Conservation (phyloP, 305 asterid species). For the Fraxinus dipetala region DNA sequence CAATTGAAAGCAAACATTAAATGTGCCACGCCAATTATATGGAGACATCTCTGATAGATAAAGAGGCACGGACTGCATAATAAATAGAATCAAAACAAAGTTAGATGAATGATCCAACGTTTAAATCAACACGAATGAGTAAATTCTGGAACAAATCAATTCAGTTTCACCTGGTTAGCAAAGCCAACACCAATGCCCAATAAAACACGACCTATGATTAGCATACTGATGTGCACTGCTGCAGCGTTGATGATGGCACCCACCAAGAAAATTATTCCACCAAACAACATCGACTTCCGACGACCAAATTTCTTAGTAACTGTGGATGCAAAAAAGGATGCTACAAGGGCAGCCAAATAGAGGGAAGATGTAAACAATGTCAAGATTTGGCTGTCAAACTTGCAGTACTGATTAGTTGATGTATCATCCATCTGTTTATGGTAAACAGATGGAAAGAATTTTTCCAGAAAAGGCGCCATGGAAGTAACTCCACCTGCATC, state of each 20-base stretch:
- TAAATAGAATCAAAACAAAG: neutral
- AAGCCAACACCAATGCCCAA: slow-evolving; percentile 23
- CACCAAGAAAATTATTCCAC: slow-evolving; percentile 4
- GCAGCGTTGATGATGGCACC: slow-evolving; percentile 7
- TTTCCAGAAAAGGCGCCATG: slow-evolving; percentile 16
- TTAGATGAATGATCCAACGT: neutral
- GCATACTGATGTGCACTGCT: neutral
- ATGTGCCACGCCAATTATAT: slow-evolving; percentile 4
- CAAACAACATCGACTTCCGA: slow-evolving; percentile 8
- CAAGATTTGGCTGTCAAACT: slow-evolving; percentile 11
- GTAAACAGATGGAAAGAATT: slow-evolving; percentile 20
- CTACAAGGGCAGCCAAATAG: slow-evolving; percentile 9
- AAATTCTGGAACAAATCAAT: neutral
- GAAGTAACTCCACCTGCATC: neutral
- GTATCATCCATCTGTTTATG: neutral
- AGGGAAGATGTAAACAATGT: slow-evolving; percentile 18
- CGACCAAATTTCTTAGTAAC: slow-evolving; percentile 19
- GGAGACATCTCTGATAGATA: slow-evolving; percentile 25
- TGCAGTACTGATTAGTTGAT: slow-evolving; percentile 11
- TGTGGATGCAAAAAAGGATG: slow-evolving; percentile 8
- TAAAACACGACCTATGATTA: slow-evolving; percentile 18
- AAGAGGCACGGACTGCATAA: slow-evolving; percentile 16
- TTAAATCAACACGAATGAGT: neutral
- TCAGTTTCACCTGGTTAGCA: slow-evolving; percentile 17
- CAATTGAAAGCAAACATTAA: slow-evolving; percentile 20